Conservation (phyloP, 306 rosid genomes). For the Astragalus membranaceus region DNA sequence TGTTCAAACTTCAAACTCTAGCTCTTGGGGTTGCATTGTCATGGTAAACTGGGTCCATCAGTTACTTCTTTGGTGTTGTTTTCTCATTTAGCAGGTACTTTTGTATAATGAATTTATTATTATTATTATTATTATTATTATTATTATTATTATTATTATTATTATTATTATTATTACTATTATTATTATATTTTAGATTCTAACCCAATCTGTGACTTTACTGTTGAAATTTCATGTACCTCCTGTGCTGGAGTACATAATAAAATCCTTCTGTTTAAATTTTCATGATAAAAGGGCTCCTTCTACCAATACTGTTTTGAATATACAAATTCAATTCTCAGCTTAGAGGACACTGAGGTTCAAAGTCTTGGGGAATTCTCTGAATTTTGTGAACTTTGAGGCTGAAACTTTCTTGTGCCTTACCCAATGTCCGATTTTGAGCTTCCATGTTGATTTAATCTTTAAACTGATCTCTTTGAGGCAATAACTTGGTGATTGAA, state of each 20-base stretch:
- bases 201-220: background rate
- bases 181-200: background rate
- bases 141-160: too few relatives aligned
- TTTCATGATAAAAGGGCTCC: background rate
- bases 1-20: too few relatives aligned
- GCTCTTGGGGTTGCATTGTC: too few relatives aligned
- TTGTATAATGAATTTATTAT: too few relatives aligned
- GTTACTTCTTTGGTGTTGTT: too few relatives aligned
- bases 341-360: background rate
- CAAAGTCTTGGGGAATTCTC: background rate
- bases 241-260: background rate
- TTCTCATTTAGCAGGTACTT: too few relatives aligned
- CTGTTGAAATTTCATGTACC: background rate
- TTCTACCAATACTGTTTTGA: background rate
- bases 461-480: background rate
- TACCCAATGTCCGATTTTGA: background rate
- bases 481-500: background rate
- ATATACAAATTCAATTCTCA: too few relatives aligned
- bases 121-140: too few relatives aligned
- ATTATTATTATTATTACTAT: too few relatives aligned
- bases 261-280: background rate
- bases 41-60: too few relatives aligned
- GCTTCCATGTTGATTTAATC: background rate
- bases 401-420: background rate
- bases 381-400: background rate